These are phyloP conservation scores for Prinsepia uniflora DNA, from an alignment of 306 rosid species.

Conservation along the genomic window DNA sequence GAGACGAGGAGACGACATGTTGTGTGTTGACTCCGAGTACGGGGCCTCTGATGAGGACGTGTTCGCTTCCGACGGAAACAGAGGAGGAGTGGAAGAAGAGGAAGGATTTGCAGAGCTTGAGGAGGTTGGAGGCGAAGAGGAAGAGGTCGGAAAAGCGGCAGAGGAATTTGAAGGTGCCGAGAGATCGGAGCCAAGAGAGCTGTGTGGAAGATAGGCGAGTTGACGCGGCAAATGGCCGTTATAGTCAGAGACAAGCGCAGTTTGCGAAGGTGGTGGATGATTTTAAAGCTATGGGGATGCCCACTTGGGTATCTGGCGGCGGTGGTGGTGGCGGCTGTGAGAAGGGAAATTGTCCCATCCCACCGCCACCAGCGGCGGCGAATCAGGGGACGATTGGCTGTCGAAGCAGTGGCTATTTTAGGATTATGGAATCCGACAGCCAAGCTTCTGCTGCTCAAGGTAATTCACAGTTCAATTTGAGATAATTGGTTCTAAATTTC, in stretches of 20 bases:
- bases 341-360: not conserved
- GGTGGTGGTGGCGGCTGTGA: not conserved
- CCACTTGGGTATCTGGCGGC: constrained; percentile 14
- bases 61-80: constrained; percentile 65
- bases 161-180: constrained; percentile 39
- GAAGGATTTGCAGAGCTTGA: constrained; percentile 69
- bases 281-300: constrained; percentile 22
- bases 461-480: constrained; percentile 8
- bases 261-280: constrained; percentile 23
- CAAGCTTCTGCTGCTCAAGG: constrained; percentile 40
- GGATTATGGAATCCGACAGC: constrained; percentile 41
- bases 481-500: not conserved
- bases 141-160: constrained; percentile 76
- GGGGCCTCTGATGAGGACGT: constrained; percentile 41
- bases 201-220: constrained; percentile 18
- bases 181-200: constrained; percentile 36
- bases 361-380: constrained; percentile 9
- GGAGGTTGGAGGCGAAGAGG: constrained; percentile 68
- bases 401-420: constrained; percentile 49
- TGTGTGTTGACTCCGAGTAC: not conserved
- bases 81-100: constrained; percentile 68
- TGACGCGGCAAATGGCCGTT: constrained; percentile 13
- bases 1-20: constrained; percentile 25
- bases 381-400: constrained; percentile 40
- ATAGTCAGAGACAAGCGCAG: constrained; percentile 24